Base-by-base conservation (phyloP, 2,329 filamentous ascomycete species). In the Penicillium nordicum region DNA sequence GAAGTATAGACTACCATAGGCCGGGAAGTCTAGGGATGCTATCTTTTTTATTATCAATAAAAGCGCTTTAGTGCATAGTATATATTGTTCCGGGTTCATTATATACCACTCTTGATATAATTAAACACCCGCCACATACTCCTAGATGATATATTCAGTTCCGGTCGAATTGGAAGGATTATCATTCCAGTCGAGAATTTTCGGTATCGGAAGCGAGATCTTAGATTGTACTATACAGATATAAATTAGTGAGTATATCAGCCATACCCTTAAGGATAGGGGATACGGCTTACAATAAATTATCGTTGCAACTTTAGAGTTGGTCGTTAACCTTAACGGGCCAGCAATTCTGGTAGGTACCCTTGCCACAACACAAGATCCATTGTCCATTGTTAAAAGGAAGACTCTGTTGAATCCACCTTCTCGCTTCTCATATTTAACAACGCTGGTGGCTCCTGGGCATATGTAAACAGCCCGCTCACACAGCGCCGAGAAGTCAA, bases 281-380 rank as follows among this genome's bases (percentile, higher is more conserved):
- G 23, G n/a, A 51, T 46, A 12, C 25, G 6, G n/a, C 21, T 60
- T 69, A 79, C 75, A 53, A 60, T 75, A 79, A 57, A 66, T 65
- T 43, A 80, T 77, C 0, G 76, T 80, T 47, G 78, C 77, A 59
- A 80, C 77, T 66, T 80, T 75, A n/a, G 76, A 79, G 55, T 71
- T 72, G 3, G 74, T 79, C 1, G 68, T 70, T 34, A 78, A 66
- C 38, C 67, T 67, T 50, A 63, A 47, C 4, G 74, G 73, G 10
- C 76, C 76, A 65, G 76, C 72, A 55, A 76, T 58, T 25, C 57
- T 47, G 57, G 74, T 76, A 5, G 76, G 77, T 25, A 80, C 37
- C 62, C 73, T 75, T 18, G 75, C 78, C 23, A 79, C 71, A 36
- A 79, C 57, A 51, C 66, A 63, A 60, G 63, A 61, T 16, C 60